A percentile compares a stretch with the other conserved stretches of the same genome.
phyloP scores from a whole-genome alignment of 2,329 filamentous ascomycete species.

The Pseudopithomyces maydicus region DNA sequence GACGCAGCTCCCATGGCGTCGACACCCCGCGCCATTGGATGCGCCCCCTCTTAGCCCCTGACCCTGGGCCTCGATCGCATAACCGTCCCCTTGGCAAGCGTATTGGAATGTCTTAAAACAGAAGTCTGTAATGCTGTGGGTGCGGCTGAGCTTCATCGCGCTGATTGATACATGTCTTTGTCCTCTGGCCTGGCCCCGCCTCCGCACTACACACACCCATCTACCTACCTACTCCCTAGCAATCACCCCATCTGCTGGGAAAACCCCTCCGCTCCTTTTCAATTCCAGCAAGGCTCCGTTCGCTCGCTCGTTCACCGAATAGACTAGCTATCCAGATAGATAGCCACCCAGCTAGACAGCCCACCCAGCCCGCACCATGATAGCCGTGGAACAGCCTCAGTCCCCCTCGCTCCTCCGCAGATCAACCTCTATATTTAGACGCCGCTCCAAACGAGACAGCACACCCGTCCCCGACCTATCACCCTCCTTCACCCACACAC shows the following conservation, averaged over 20 bases:
- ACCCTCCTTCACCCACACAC: neutral
- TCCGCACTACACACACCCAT: too few species aligned
- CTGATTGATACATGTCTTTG: neutral
- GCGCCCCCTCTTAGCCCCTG: neutral
- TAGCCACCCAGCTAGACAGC: too few species aligned
- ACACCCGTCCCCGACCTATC: neutral
- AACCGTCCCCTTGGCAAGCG: constrained; percentile 1
- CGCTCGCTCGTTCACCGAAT: too few species aligned
- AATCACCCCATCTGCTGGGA: too few species aligned
- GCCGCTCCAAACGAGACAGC: constrained; percentile 9
- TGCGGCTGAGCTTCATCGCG: constrained; percentile 9
- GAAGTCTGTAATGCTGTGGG: neutral
- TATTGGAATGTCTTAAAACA: constrained; percentile 11
- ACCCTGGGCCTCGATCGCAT: neutral
- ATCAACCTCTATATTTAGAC: constrained; percentile 11
- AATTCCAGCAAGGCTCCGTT: too few species aligned
- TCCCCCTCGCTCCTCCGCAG: constrained; percentile 5
- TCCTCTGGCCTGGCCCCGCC: neutral
- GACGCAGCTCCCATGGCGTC: neutral
- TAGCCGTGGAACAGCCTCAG: constrained; percentile 9
- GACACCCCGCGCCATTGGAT: neutral
- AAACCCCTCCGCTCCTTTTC: neutral
- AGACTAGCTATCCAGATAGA: too few species aligned
- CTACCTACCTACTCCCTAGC: too few species aligned
- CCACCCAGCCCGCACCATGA: too few species aligned